A percentile compares a stretch with the other conserved stretches of the same genome.
These are phyloP conservation scores for Millerozyma miso DNA, from an alignment of 805 yeast genomes.

Conservation along the genomic window DNA sequence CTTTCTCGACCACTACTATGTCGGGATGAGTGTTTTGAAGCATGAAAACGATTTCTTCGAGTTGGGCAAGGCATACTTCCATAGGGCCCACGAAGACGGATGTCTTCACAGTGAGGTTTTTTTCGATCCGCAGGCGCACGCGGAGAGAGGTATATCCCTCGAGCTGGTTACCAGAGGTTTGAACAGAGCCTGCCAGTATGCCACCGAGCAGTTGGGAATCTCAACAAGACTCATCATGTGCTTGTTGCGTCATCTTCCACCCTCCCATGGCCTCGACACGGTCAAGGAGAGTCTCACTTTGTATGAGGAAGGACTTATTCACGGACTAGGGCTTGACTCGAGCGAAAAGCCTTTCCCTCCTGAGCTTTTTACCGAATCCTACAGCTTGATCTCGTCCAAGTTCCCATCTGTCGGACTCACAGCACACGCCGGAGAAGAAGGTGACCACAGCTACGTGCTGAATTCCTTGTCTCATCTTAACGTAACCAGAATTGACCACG, in stretches of 20 bases:
- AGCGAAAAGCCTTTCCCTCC: constrained; percentile 80
- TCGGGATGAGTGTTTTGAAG: constrained; percentile 74
- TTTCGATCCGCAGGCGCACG: constrained; percentile 83
- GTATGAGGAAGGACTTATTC: constrained; percentile 54
- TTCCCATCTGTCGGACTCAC: constrained; percentile 60
- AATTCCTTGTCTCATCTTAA: constrained; percentile 55
- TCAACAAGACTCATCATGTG: constrained; percentile 78
- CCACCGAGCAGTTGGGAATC: constrained; percentile 55
- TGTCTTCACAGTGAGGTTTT: constrained; percentile 70
- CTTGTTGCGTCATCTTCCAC: constrained; percentile 69
- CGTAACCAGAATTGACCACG: constrained; percentile 76
- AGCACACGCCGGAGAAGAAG: constrained; percentile 91
- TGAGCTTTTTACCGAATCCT: constrained; percentile 61
- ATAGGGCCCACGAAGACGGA: constrained; percentile 55
- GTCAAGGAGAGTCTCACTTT: constrained; percentile 50
- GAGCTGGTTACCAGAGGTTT: constrained; percentile 64
- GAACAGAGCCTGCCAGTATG: constrained; percentile 61
- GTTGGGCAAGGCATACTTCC: constrained; percentile 70
- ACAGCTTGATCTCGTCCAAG: constrained; percentile 41
- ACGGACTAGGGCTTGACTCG: constrained; percentile 80
- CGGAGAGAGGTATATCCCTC: constrained; percentile 58
- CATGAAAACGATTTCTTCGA: constrained; percentile 71
- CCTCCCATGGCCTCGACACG: constrained; percentile 53
- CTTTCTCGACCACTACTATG: constrained; percentile 72
- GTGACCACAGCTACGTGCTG: constrained; percentile 64